A percentile compares a stretch with the other conserved stretches of the same genome.
Evolutionary conservation across 495 filamentous ascomycete species (phyloP).

Genomic region (Talaromyces trachyspermus): DNA sequence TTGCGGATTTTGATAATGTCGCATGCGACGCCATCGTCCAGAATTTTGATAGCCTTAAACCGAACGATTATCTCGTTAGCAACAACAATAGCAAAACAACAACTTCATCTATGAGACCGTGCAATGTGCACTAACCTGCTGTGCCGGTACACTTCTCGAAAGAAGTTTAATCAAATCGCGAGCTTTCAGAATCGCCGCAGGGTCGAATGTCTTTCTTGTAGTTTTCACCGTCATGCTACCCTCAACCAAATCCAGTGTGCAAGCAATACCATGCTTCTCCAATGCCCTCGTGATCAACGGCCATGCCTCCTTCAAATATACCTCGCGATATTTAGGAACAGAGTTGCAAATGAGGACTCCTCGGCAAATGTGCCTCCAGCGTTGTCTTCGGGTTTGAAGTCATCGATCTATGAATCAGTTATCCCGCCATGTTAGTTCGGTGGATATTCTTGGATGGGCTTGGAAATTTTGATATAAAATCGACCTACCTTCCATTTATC

Average conservation of each 20-base stretch:
- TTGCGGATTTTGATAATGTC: slow-evolving; percentile 94
- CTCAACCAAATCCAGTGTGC: slow-evolving; percentile 88
- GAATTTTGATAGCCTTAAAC: slow-evolving; percentile 85
- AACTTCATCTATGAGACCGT: too few species aligned
- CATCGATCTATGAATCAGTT: slow-evolving; percentile 50
- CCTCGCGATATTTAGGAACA: slow-evolving; percentile 97
- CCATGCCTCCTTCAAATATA: slow-evolving; percentile 90
- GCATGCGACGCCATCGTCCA: slow-evolving; percentile 81
- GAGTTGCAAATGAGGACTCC: slow-evolving; percentile 82
- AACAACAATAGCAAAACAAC: too few species aligned
- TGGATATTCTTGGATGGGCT: too few species aligned
- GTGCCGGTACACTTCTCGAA: slow-evolving; percentile 83
- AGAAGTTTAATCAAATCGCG: slow-evolving; percentile 91
- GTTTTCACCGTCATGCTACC: slow-evolving; percentile 95
- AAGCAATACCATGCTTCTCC: slow-evolving; percentile 75
- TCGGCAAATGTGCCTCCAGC: slow-evolving; percentile 78
- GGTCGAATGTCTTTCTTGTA: slow-evolving; percentile 90
- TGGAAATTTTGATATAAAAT: not conserved
- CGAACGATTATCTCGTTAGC: not conserved
- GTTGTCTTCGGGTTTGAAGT: slow-evolving; percentile 83
- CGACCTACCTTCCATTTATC: slow-evolving; percentile 84
- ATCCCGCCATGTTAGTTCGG: slow-evolving; percentile 2
- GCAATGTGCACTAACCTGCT: slow-evolving; percentile 54
- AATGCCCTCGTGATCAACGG: slow-evolving; percentile 70
- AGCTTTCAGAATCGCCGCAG: slow-evolving; percentile 88